Evolutionary conservation across 306 rosid species (phyloP).

Genomic region (Clitoria ternatea): DNA sequence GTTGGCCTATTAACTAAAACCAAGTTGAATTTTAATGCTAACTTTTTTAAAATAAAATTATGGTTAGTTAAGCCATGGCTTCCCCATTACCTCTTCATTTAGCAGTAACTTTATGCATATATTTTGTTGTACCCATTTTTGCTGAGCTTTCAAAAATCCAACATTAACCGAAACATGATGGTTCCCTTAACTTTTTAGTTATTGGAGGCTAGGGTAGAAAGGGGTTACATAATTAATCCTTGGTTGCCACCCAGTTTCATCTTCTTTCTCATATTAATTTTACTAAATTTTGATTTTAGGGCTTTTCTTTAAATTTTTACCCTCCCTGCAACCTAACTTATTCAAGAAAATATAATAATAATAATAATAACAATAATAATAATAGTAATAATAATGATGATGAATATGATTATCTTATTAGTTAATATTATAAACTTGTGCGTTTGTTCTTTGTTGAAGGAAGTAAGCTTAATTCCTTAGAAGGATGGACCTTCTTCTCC

Average conservation of each 20-base stretch:
- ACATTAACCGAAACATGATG: slow-evolving; percentile 23
- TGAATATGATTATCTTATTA: no score
- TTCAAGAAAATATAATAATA: no score
- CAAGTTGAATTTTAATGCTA: no score
- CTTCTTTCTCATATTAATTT: background rate
- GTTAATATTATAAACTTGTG: no score
- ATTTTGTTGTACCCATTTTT: background rate
- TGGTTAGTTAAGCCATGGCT: slow-evolving; percentile 22
- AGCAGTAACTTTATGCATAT: slow-evolving; percentile 5
- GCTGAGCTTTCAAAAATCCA: slow-evolving; percentile 21
- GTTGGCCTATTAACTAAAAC: background rate
- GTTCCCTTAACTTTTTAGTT: slow-evolving; percentile 31
- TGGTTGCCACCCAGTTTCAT: slow-evolving; percentile 32
- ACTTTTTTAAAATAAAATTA: no score
- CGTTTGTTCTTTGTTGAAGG: no score
- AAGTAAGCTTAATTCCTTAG: no score
- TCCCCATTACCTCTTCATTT: background rate
- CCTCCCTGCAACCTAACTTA: background rate
- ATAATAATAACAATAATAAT: no score
- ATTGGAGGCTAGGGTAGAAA: slow-evolving; percentile 47
- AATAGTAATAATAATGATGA: no score
- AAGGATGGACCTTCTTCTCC: no score
- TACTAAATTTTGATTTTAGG: background rate
- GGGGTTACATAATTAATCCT: slow-evolving; percentile 41
- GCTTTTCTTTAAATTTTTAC: background rate